Conservation (phyloP, 805 yeast species). For the Lachancea lanzarotensis region DNA sequence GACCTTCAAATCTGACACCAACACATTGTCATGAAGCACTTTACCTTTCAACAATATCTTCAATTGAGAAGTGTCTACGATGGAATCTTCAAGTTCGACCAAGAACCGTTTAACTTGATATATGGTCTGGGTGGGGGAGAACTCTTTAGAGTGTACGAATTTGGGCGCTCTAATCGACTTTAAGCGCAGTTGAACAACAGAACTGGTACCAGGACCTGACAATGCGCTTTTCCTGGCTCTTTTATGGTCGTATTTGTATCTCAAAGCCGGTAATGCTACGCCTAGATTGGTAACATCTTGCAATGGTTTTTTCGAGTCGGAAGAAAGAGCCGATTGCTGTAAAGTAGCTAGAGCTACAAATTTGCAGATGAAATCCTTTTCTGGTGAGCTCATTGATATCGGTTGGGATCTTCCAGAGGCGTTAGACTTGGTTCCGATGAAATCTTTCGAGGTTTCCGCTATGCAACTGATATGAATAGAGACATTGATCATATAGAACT, state of each 20-base stretch:
- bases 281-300: slow-evolving; percentile 34
- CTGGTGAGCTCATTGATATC: slow-evolving; percentile 18
- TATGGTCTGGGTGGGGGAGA: slow-evolving; percentile 28
- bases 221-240: slow-evolving; percentile 12
- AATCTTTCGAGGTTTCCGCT: too few species aligned
- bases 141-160: slow-evolving; percentile 36
- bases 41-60: slow-evolving; percentile 56
- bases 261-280: slow-evolving; percentile 44
- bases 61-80: slow-evolving; percentile 36
- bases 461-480: too few species aligned
- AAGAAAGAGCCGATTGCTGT: slow-evolving; percentile 32
- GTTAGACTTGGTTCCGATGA: background rate
- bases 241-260: slow-evolving; percentile 33
- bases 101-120: slow-evolving; percentile 30
- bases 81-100: slow-evolving; percentile 24
- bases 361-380: slow-evolving; percentile 43
- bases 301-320: slow-evolving; percentile 28
- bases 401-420: background rate
- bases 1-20: slow-evolving; percentile 30
- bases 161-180: slow-evolving; percentile 73
- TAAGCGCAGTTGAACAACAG: slow-evolving; percentile 26
- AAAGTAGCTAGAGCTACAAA: slow-evolving; percentile 44
- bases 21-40: slow-evolving; percentile 48
- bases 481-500: too few species aligned
- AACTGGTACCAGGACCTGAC: slow-evolving; percentile 18